Conservation (phyloP, 1,139 yeast species). For the Suhomyces anneliseae region DNA sequence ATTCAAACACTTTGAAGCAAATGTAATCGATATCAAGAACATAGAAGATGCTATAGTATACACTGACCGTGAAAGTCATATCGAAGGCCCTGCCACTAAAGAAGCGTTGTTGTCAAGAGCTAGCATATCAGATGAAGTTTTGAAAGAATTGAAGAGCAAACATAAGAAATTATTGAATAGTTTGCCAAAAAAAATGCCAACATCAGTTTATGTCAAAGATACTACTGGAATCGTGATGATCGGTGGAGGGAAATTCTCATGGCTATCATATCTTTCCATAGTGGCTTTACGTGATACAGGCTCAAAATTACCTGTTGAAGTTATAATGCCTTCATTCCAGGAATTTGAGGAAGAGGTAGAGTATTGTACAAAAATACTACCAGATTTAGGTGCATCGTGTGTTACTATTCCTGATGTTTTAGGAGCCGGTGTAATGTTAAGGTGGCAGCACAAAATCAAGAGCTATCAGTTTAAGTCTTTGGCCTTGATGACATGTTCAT, state of each 20-base stretch:
- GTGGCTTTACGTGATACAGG: slow-evolving; percentile 37
- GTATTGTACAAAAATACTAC: slow-evolving; percentile 17
- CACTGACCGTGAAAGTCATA: slow-evolving; percentile 23
- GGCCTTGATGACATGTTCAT: slow-evolving; percentile 41
- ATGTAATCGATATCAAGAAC: slow-evolving; percentile 13
- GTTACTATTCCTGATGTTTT: slow-evolving; percentile 34
- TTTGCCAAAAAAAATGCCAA: slow-evolving; percentile 28
- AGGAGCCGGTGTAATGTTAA: slow-evolving; percentile 34
- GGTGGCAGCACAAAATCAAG: slow-evolving; percentile 29
- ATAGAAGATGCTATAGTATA: slow-evolving; percentile 24
- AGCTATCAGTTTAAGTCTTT: slow-evolving; percentile 44
- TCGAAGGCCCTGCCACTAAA: slow-evolving; percentile 27
- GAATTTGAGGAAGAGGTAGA: slow-evolving; percentile 26
- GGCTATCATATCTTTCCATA: slow-evolving; percentile 41
- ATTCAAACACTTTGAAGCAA: slow-evolving; percentile 16
- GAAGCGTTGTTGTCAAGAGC: slow-evolving; percentile 33
- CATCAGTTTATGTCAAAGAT: slow-evolving; percentile 25
- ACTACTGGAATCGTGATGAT: slow-evolving; percentile 38
- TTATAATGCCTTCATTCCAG: slow-evolving; percentile 33
- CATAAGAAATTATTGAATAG: slow-evolving; percentile 24
- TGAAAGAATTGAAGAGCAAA: slow-evolving; percentile 25
- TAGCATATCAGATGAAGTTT: slow-evolving; percentile 22
- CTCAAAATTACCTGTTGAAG: slow-evolving; percentile 38
- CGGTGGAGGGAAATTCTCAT: slow-evolving; percentile 41
- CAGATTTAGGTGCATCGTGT: slow-evolving; percentile 18